phyloP scores from a whole-genome alignment of 768 basidiomycete species.

The Naganishia randhawae region DNA sequence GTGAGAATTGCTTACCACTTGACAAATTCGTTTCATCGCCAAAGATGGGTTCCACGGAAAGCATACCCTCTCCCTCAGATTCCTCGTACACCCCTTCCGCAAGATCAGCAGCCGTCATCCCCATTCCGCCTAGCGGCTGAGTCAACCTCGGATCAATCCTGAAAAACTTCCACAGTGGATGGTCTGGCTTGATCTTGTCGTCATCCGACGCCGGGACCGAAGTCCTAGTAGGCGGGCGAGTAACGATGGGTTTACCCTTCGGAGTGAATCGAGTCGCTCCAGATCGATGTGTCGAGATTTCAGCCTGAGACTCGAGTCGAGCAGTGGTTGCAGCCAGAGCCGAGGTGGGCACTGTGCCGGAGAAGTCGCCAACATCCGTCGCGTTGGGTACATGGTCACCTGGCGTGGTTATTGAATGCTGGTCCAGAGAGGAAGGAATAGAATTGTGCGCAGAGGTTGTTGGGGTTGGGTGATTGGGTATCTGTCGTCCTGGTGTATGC shows the following conservation, averaged over 20 bases:
- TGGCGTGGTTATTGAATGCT: conserved; percentile 24
- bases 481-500: conserved; percentile 42
- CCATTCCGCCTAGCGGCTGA: conserved; percentile 14
- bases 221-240: conserved; percentile 35
- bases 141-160: conserved; percentile 32
- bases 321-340: conserved; percentile 8
- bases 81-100: conserved; percentile 1
- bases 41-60: conserved; percentile 34
- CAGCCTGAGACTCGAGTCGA: conserved; percentile 14
- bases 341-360: conserved; percentile 8
- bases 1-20: conserved; percentile 26
- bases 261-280: conserved; percentile 32
- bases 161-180: conserved; percentile 50
- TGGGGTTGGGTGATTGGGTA: conserved; percentile 39
- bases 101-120: conserved; percentile 23
- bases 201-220: conserved; percentile 33
- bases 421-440: conserved; percentile 11
- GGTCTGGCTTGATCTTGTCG: conserved; percentile 30
- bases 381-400: conserved; percentile 5
- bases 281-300: conserved; percentile 8
- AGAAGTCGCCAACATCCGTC: background rate
- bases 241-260: conserved; percentile 37
- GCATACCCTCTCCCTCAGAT: conserved; percentile 30
- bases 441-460: conserved; percentile 31
- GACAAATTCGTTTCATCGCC: conserved; percentile 35